Conservation (phyloP, 148 eudicot genomes). For the Rhododendron vialii region DNA sequence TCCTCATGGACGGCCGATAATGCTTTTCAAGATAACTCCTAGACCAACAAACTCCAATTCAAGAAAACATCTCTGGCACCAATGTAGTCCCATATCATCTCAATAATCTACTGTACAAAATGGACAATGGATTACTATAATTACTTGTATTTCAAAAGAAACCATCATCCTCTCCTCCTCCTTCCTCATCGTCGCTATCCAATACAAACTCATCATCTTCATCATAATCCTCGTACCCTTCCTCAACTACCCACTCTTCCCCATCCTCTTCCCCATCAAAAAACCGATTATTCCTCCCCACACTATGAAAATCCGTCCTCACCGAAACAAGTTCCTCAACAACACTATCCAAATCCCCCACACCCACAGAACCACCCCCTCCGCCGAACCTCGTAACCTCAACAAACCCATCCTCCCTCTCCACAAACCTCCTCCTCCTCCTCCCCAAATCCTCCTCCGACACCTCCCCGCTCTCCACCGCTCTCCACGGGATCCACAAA, state of each 20-base stretch:
- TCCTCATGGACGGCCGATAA: background rate
- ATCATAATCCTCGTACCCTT: constrained; percentile 13
- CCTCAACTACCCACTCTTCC: constrained; percentile 16
- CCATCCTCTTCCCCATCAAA: constrained; percentile 57
- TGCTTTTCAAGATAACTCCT: background rate
- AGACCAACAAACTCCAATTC: constrained; percentile 2
- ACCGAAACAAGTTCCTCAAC: constrained; percentile 46
- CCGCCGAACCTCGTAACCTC: constrained; percentile 41
- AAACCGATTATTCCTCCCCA: constrained; percentile 36
- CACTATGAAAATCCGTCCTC: constrained; percentile 24
- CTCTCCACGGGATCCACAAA: constrained; percentile 73
- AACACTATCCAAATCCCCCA: constrained; percentile 30
- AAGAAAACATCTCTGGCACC: background rate
- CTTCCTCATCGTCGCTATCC: constrained; percentile 44
- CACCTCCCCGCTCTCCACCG: constrained; percentile 74
- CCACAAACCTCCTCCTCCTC: constrained; percentile 23
- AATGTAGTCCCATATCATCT: background rate
- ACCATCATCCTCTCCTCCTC: constrained; percentile 28
- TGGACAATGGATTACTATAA: background rate
- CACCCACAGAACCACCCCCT: background rate
- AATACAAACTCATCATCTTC: constrained; percentile 30
- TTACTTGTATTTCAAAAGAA: constrained; percentile 16
- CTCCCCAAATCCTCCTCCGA: constrained; percentile 60
- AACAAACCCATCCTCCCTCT: constrained; percentile 26
- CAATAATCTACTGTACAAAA: background rate